Percentiles rank a stretch among this genome's conserved stretches.
These are phyloP conservation scores for Yamadazyma kanchanaburiensis DNA, from an alignment of 1,139 yeast species.

Conservation along the genomic window DNA sequence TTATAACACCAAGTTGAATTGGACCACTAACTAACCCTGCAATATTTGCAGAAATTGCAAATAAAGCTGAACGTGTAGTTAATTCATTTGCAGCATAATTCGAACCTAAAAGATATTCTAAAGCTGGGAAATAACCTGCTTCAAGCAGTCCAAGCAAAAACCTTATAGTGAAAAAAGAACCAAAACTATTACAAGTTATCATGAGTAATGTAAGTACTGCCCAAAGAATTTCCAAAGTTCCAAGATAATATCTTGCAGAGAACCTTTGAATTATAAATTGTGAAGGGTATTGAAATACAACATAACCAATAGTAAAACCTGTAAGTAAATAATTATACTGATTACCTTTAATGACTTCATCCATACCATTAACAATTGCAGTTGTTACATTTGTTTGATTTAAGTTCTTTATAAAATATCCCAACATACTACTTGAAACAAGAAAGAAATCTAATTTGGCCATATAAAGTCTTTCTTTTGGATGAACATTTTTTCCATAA, in stretches of 20 bases:
- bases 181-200: constrained; percentile 40
- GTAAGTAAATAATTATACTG: constrained; percentile 53
- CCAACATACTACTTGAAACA: constrained; percentile 41
- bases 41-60: constrained; percentile 30
- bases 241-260: constrained; percentile 51
- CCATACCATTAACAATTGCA: constrained; percentile 64
- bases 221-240: constrained; percentile 57
- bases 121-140: constrained; percentile 58
- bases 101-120: constrained; percentile 51
- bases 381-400: constrained; percentile 47
- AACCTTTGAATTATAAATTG: constrained; percentile 51
- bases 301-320: constrained; percentile 57
- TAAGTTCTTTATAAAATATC: constrained; percentile 34
- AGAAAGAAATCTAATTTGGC: constrained; percentile 44
- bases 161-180: constrained; percentile 52
- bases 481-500: constrained; percentile 18
- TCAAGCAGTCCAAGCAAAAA: constrained; percentile 59
- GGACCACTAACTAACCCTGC: constrained; percentile 35
- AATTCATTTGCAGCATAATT: constrained; percentile 18
- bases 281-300: constrained; percentile 58
- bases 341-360: constrained; percentile 49
- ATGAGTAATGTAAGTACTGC: constrained; percentile 50
- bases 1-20: constrained; percentile 30
- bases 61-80: constrained; percentile 46
- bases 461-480: constrained; percentile 38